Percentiles rank a stretch among this genome's conserved stretches.
Evolutionary conservation across 257 asterid genomes (phyloP).

Genomic region (Forsythia viridissima): DNA sequence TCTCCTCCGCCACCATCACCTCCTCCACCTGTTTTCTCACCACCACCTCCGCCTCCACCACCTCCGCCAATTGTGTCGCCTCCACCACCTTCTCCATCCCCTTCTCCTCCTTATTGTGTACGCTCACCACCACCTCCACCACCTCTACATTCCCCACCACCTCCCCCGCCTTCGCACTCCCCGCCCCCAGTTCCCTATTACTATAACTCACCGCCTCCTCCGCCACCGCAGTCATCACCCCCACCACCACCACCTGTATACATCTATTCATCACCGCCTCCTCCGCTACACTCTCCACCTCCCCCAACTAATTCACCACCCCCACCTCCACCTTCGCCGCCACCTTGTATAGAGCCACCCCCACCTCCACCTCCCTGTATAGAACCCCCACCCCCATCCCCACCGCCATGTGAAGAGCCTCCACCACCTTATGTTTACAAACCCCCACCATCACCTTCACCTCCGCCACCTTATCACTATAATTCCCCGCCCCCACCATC

Average conservation of each 20-base stretch:
- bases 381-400: conserved; percentile 50
- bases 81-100: conserved; percentile 25
- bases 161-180: conserved; percentile 16
- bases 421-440: conserved; percentile 46
- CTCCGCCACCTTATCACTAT: conserved; percentile 46
- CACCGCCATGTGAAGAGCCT: conserved; percentile 59
- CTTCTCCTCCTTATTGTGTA: conserved; percentile 36
- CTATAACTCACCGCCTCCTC: conserved; percentile 33
- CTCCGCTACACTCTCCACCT: conserved; percentile 45
- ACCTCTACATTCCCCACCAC: conserved; percentile 44
- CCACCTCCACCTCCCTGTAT: conserved; percentile 39
- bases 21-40: background rate
- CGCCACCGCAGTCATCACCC: conserved; percentile 16
- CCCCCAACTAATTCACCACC: conserved; percentile 52
- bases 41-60: conserved; percentile 44
- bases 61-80: background rate
- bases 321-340: conserved; percentile 57
- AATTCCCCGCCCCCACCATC: conserved; percentile 41
- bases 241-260: conserved; percentile 48
- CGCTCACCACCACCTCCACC: conserved; percentile 39
- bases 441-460: conserved; percentile 67
- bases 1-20: conserved; percentile 4
- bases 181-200: conserved; percentile 24
- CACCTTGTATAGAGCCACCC: conserved; percentile 59
- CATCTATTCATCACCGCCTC: conserved; percentile 43